Evolutionary conservation across 2,329 filamentous ascomycete genomes (phyloP).

Genomic region (Penicillium sp.): DNA sequence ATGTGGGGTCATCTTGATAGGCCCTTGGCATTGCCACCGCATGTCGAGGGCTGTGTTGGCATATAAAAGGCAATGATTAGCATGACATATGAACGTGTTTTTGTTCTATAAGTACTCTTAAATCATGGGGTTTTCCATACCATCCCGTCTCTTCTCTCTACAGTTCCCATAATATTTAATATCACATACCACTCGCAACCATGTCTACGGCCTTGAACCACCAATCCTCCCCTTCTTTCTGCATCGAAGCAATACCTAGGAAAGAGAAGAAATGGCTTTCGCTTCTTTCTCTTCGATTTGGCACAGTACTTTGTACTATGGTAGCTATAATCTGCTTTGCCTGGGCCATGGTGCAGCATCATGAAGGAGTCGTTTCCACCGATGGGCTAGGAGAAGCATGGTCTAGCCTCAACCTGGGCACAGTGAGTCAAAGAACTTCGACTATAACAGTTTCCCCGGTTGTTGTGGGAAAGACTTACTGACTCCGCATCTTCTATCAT

Average conservation of each 20-base stretch:
- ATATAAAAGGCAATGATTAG: neutral
- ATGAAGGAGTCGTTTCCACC: slow-evolving; percentile 5
- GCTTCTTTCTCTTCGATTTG: slow-evolving; percentile 12
- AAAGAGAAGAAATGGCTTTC: slow-evolving; percentile 11
- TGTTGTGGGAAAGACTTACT: neutral
- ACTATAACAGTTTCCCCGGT: fast-evolving
- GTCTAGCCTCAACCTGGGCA: slow-evolving; percentile 9
- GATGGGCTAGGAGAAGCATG: slow-evolving; percentile 11
- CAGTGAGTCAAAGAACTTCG: neutral
- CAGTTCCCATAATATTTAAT: neutral
- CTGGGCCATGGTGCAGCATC: slow-evolving; percentile 11
- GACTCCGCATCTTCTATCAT: neutral
- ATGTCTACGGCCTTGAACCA: slow-evolving; percentile 2
- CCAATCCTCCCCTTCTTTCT: slow-evolving; percentile 1
- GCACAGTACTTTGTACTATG: slow-evolving; percentile 5
- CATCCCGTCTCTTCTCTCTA: neutral
- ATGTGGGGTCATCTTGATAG: neutral
- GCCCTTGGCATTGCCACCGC: slow-evolving; percentile 2
- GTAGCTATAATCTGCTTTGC: slow-evolving; percentile 12
- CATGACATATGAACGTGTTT: neutral
- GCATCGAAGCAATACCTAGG: slow-evolving; percentile 11
- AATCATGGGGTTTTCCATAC: neutral
- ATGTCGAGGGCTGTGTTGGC: slow-evolving; percentile 1
- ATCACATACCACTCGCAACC: neutral
- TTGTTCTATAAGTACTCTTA: neutral